Base-by-base conservation (phyloP, 306 rosid species). In the Sindora glabra region DNA sequence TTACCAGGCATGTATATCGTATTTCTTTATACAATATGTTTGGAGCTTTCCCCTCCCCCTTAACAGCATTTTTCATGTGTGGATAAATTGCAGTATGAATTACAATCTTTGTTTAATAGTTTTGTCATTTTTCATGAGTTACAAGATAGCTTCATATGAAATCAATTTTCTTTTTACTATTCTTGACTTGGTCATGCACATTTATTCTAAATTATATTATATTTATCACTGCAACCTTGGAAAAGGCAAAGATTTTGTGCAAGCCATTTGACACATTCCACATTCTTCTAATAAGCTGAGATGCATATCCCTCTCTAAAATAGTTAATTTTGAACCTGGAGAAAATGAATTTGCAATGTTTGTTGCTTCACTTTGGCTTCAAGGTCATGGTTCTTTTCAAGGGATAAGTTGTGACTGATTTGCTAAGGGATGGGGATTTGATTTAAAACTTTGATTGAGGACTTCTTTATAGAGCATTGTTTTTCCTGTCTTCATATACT, bases 1-100 rank as follows among this genome's bases (percentile, higher is more conserved):
- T 87, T 68, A 12, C 59, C 62, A 87, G 95, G 97, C 70, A 47
- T 32, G 72, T 64, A 14, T 48, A 71, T 56, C 49, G 21, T 19
- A 23, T 59, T 63, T 58, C 64, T 45, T 10, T 25, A 26, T 51
- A 7, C 30, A 7, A 11, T 22, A 18, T 53, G 10, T 55, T 19
- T 39, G 21, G 37, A 32, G 59, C 30, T 37, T 36, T 15, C 26
- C 24, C 2, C 17, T 46, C 3, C 6, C 25, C 48, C 14, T 7
- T 10, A n/a, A n/a, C n/a, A n/a, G 36, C 32, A 24, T 61, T 44
- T 19, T 41, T 54, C 3, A 24, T 50, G 47, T 15, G 46, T 2
- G 15, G 33, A 26, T 11, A 21, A 18, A 15, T 50, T 29, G 2
- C 15, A 19, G 6, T 39, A 44, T 58, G 19, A 34, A 24, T 12